phyloP scores from a whole-genome alignment of 768 basidiomycete species.

The Pleurotus cornucopiae region DNA sequence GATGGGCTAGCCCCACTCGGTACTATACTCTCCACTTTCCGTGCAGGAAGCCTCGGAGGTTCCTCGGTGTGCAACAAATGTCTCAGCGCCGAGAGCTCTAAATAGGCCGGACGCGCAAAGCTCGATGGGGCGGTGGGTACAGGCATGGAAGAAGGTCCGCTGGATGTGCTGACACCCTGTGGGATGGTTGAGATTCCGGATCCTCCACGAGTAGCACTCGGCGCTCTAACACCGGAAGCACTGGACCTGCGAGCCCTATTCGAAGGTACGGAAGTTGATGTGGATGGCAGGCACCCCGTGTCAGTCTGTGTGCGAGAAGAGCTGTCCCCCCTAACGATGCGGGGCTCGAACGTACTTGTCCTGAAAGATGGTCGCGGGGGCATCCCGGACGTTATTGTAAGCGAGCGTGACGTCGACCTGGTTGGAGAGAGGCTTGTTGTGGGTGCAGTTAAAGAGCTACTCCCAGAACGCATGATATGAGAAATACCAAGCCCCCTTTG shows the following conservation, averaged over 20 bases:
- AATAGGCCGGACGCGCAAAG: conserved; percentile 69
- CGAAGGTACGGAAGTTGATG: conserved; percentile 36
- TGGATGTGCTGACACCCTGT: conserved; percentile 8
- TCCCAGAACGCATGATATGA: conserved; percentile 32
- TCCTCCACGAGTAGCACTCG: conserved; percentile 12
- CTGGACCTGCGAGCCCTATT: conserved; percentile 45
- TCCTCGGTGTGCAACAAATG: conserved; percentile 61
- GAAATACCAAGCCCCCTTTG: conserved; percentile 31
- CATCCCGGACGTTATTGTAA: conserved; percentile 28
- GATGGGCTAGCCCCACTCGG: background rate
- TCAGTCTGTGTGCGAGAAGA: conserved; percentile 35
- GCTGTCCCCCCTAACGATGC: conserved; percentile 57
- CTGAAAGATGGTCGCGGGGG: conserved; percentile 28
- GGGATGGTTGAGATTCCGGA: conserved; percentile 1
- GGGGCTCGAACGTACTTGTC: conserved; percentile 51
- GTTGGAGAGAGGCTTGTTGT: conserved; percentile 27
- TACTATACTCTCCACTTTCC: conserved; percentile 29
- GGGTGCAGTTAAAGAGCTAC: conserved; percentile 8
- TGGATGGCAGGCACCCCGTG: conserved; percentile 35
- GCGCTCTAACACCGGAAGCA: conserved; percentile 25
- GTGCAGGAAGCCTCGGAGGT: conserved; percentile 30
- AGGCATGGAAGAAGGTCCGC: conserved; percentile 22
- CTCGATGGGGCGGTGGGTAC: conserved; percentile 26
- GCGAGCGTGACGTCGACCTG: conserved; percentile 41
- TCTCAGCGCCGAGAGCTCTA: conserved; percentile 73